Evolutionary conservation across 441 rosid genomes (phyloP), one percentile per base, ranked within the genome.

Genomic region (Aquilaria agallochum): DNA sequence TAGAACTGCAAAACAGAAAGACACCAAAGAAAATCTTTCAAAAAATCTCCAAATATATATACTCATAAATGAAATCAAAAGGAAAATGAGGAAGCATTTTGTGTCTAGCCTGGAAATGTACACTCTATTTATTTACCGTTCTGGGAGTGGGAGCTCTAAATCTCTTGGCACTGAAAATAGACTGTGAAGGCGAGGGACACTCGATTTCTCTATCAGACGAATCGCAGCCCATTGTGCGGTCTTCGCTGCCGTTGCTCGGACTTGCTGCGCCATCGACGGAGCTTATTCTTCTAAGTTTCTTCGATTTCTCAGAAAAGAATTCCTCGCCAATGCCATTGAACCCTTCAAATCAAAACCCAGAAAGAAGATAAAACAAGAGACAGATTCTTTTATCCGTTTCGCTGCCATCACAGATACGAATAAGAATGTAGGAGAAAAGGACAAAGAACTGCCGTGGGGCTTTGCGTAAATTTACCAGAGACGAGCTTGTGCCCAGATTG

Each of bases 271-370:
- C 76, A 51, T 80, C 76, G 76, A 80, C 85, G 56, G 79, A 65
- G 42, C 89, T 70, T 66, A 87, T 68, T 73, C 75, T 78, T 71
- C 78, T 76, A 50, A 78, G 64, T 71, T 78, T 83, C 81, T 74
- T 83, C 14, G 74, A 70, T 80, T 83, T 88, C 70, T 77, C 78
- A 58, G 78, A 60, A 55, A 60, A 68, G 66, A 72, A 73, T 71
- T 40, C 70, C 55, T 53, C 59, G 55, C 64, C 80, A 71, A 45
- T 65, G 13, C 60, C 78, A 50, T 40, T 70, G 32, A 54, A 49
- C 48, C 68, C 71, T 74, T 51, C 63, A 61, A 71, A 68, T 15
- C 32, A 62, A 36, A 66, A 15, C 59, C 5, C 34, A 30, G 42
- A 56, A 53, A 45, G 58, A 48, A 11, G 61, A 54, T 30, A 50